Evolutionary conservation across 805 yeast species (phyloP).

Genomic region (Sugiyamaella chiloensis): DNA sequence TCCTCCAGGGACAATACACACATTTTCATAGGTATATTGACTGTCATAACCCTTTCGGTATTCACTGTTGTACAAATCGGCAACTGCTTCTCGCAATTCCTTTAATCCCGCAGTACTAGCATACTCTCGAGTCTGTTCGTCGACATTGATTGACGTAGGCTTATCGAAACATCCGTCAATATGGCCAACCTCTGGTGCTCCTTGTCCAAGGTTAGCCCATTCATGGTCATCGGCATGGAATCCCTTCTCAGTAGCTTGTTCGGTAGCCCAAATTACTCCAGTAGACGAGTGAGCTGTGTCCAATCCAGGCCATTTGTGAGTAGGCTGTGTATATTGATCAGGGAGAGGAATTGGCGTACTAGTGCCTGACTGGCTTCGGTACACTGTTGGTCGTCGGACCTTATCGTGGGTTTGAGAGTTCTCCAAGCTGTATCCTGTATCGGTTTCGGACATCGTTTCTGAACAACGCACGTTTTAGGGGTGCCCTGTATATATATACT

Average conservation of each 20-base stretch:
- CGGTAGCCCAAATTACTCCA: conserved; percentile 64
- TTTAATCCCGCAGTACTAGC: conserved; percentile 59
- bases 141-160: conserved; percentile 47
- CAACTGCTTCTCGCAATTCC: conserved; percentile 55
- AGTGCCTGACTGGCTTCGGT: conserved; percentile 25
- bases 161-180: conserved; percentile 56
- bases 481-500: too few relatives aligned
- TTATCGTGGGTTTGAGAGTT: not conserved
- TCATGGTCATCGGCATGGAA: conserved; percentile 38
- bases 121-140: conserved; percentile 51
- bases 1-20: conserved; percentile 63
- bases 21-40: conserved; percentile 57
- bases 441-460: not conserved
- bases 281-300: conserved; percentile 58
- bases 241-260: conserved; percentile 57
- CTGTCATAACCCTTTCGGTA: conserved; percentile 48
- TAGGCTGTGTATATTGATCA: conserved; percentile 27
- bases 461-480: too few relatives aligned
- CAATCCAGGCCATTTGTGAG: conserved; percentile 51
- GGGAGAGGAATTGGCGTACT: conserved; percentile 31
- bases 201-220: conserved; percentile 64
- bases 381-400: conserved; percentile 16
- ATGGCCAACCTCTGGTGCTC: conserved; percentile 63
- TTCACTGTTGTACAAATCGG: conserved; percentile 52
- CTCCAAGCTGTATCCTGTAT: conserved; percentile 6